These are phyloP conservation scores for Oryza officinalis DNA, from an alignment of 176 grass and related monocot genomes.

Conservation along the genomic window DNA sequence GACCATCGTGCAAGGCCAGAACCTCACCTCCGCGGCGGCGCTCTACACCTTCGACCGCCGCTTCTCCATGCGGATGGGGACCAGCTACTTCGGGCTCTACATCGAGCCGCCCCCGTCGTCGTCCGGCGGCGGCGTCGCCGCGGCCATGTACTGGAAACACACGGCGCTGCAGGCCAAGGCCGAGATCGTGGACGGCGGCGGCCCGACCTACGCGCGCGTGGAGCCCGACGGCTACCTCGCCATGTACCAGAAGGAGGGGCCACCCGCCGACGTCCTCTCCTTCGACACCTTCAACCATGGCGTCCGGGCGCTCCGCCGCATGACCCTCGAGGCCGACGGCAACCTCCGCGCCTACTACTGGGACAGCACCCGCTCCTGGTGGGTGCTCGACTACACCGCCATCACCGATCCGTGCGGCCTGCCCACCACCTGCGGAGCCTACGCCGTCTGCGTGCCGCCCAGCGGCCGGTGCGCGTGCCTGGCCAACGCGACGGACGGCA, in stretches of 20 bases:
- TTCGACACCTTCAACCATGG: conserved; percentile 85
- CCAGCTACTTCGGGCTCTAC: conserved; percentile 59
- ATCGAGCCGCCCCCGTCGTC: conserved; percentile 36
- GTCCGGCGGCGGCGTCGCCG: neutral
- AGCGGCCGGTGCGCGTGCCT: conserved; percentile 63
- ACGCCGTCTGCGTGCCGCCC: conserved; percentile 54
- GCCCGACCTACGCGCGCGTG: conserved; percentile 65
- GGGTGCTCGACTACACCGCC: conserved; percentile 65
- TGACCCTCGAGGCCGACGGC: conserved; percentile 71
- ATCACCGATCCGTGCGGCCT: conserved; percentile 66
- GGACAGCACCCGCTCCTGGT: conserved; percentile 56
- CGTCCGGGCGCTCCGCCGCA: conserved; percentile 57
- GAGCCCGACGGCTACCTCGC: conserved; percentile 74
- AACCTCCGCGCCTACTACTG: conserved; percentile 91
- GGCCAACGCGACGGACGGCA: conserved; percentile 45
- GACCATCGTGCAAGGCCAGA: conserved; percentile 88
- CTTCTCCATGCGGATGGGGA: conserved; percentile 67
- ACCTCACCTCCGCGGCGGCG: conserved; percentile 63
- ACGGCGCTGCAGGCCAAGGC: conserved; percentile 71
- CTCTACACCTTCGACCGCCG: conserved; percentile 55
- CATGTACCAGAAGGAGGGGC: conserved; percentile 73
- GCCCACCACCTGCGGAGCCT: conserved; percentile 69
- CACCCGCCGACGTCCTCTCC: conserved; percentile 60
- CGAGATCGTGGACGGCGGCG: conserved; percentile 45
- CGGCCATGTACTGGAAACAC: conserved; percentile 78